A percentile compares a stretch with the other conserved stretches of the same genome.
Conservation (phyloP, 2,329 filamentous ascomycete species). For the Aspergillus spinulosporus region DNA sequence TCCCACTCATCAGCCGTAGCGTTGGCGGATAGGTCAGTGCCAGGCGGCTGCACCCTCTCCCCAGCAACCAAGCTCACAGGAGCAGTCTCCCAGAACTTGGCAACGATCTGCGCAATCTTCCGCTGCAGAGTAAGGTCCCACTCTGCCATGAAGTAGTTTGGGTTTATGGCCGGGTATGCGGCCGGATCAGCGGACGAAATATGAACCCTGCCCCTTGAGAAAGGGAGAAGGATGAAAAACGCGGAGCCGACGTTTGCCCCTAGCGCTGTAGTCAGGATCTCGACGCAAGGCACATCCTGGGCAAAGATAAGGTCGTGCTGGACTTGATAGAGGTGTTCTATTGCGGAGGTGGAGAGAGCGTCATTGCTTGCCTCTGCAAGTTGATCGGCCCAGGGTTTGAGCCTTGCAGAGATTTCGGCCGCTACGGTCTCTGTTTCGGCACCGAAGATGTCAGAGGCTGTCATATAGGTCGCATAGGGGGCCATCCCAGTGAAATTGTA, state of each 20-base stretch:
- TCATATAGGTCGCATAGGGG: slow-evolving; percentile 7
- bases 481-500: not conserved
- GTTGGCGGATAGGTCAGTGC: not conserved
- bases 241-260: slow-evolving; percentile 17
- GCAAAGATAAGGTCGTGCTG: slow-evolving; percentile 27
- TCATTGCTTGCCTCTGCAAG: not conserved
- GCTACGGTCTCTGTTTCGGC: not conserved
- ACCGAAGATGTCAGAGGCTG: slow-evolving; percentile 1
- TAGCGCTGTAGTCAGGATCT: slow-evolving; percentile 24
- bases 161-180: slow-evolving; percentile 21
- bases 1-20: not conserved
- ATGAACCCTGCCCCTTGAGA: slow-evolving; percentile 28
- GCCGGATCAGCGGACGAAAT: slow-evolving; percentile 17
- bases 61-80: slow-evolving; percentile 2
- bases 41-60: not conserved
- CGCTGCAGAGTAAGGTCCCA: slow-evolving; percentile 17
- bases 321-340: slow-evolving; percentile 14
- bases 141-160: slow-evolving; percentile 25
- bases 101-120: not conserved
- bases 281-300: slow-evolving; percentile 22
- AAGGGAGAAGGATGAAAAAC: slow-evolving; percentile 27
- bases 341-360: not conserved
- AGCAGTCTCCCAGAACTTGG: not conserved
- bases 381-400: not conserved
- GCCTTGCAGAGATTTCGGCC: not conserved